phyloP scores from a whole-genome alignment of 345 rosid genomes.

The Salix udensis region DNA sequence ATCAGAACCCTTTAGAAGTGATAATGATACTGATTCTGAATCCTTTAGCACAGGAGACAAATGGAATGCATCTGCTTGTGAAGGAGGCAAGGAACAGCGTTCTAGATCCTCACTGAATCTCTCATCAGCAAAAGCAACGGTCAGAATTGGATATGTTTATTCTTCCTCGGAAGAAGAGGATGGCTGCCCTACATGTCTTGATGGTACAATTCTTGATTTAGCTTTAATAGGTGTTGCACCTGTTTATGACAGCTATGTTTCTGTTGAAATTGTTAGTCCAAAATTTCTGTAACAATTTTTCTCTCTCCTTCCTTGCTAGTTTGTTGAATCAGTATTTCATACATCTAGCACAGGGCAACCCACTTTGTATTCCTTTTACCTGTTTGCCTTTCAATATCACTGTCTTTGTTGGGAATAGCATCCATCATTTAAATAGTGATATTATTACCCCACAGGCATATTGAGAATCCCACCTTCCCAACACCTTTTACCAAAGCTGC shows the following conservation, averaged over 20 bases:
- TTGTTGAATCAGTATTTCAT: background rate
- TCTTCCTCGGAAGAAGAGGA: constrained; percentile 78
- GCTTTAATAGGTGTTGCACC: background rate
- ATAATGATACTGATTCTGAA: constrained; percentile 52
- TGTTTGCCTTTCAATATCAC: background rate
- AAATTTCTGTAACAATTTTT: background rate
- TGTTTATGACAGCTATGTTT: background rate
- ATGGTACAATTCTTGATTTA: constrained; percentile 48
- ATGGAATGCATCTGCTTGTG: constrained; percentile 58
- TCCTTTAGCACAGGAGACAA: constrained; percentile 51
- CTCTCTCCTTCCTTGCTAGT: background rate
- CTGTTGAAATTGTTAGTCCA: background rate
- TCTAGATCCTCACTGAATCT: constrained; percentile 49
- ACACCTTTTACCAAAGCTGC: background rate
- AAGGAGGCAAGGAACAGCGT: constrained; percentile 56
- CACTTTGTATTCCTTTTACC: background rate
- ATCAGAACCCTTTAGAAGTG: constrained; percentile 72
- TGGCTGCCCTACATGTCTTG: constrained; percentile 96
- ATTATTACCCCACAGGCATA: background rate
- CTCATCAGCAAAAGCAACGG: constrained; percentile 40
- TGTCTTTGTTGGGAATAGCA: background rate
- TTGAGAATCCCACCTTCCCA: background rate
- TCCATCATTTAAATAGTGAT: background rate
- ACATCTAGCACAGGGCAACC: background rate
- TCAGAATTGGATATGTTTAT: constrained; percentile 46